These are phyloP conservation scores for Tetracladium setigerum DNA, from an alignment of 495 filamentous ascomycete species.

Conservation along the genomic window DNA sequence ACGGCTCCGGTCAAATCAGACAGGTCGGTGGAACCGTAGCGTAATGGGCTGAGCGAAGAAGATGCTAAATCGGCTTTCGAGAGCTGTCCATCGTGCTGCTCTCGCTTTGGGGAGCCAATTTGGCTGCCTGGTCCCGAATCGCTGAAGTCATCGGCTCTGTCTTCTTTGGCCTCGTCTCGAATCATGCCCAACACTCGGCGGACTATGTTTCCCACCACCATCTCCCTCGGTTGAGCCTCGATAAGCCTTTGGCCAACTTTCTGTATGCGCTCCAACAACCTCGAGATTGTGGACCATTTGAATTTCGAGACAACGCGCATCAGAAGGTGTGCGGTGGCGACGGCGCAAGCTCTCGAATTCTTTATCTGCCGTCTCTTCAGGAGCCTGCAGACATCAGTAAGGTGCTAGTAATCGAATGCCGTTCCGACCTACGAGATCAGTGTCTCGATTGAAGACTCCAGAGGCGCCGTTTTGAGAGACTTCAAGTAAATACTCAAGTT, in stretches of 20 bases:
- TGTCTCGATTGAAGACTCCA: constrained; percentile 74
- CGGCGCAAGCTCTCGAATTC: constrained; percentile 78
- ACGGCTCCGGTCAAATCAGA: constrained; percentile 16
- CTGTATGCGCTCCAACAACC: constrained; percentile 71
- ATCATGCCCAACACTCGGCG: constrained; percentile 84
- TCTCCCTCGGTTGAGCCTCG: constrained; percentile 77
- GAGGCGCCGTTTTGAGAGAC: constrained; percentile 59
- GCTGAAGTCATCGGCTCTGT: constrained; percentile 57
- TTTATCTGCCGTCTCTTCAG: constrained; percentile 85
- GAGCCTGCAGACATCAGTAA: constrained; percentile 44
- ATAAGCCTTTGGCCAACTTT: constrained; percentile 65
- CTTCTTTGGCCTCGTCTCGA: constrained; percentile 81
- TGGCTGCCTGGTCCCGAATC: constrained; percentile 19
- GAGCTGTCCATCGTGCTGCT: neutral
- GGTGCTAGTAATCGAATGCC: constrained; percentile 8
- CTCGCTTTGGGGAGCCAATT: constrained; percentile 12
- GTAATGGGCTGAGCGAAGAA: constrained; percentile 34
- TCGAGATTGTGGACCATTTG: constrained; percentile 61
- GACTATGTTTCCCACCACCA: constrained; percentile 90
- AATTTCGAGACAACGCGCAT: constrained; percentile 71
- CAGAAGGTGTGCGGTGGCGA: constrained; percentile 82
- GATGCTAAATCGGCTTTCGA: constrained; percentile 3
- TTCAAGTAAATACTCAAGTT: constrained; percentile 69
- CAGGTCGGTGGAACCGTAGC: constrained; percentile 22
- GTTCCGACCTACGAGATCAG: constrained; percentile 60